phyloP scores from a whole-genome alignment of 345 rosid species.

The Isatis tinctoria region DNA sequence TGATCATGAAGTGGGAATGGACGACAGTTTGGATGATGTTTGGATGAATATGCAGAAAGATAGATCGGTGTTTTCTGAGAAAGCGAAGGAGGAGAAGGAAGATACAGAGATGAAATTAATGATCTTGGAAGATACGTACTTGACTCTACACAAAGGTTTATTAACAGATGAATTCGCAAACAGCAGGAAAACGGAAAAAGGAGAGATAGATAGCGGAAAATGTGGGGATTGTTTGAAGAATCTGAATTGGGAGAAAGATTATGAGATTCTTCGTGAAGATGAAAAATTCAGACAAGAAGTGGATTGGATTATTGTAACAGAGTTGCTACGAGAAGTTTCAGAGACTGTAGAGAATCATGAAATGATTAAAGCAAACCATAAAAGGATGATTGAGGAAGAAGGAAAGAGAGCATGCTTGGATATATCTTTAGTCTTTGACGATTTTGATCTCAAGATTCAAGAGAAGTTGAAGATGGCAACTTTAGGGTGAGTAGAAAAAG shows the following conservation, averaged over 20 bases:
- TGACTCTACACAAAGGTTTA: constrained; percentile 36
- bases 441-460: constrained; percentile 36
- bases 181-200: constrained; percentile 20
- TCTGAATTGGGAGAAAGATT: constrained; percentile 16
- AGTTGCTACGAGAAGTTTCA: constrained; percentile 33
- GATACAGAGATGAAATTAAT: constrained; percentile 29
- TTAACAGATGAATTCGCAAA: constrained; percentile 16
- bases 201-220: constrained; percentile 22
- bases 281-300: constrained; percentile 37
- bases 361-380: constrained; percentile 20
- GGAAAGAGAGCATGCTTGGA: constrained; percentile 12
- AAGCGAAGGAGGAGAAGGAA: constrained; percentile 37
- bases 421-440: constrained; percentile 20
- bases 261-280: constrained; percentile 6
- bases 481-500: constrained; percentile 34
- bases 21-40: constrained; percentile 37
- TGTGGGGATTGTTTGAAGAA: constrained; percentile 28
- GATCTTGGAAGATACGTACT: constrained; percentile 40
- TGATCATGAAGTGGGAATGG: constrained; percentile 6
- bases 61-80: constrained; percentile 15
- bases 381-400: constrained; percentile 23
- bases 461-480: constrained; percentile 32
- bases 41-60: constrained; percentile 38
- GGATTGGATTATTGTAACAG: constrained; percentile 29
- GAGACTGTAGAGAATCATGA: constrained; percentile 34